A percentile compares a stretch with the other conserved stretches of the same genome.
These are phyloP conservation scores for Magnaporthiopsis incrustans DNA, from an alignment of 2,329 filamentous ascomycete species.

Conservation along the genomic window DNA sequence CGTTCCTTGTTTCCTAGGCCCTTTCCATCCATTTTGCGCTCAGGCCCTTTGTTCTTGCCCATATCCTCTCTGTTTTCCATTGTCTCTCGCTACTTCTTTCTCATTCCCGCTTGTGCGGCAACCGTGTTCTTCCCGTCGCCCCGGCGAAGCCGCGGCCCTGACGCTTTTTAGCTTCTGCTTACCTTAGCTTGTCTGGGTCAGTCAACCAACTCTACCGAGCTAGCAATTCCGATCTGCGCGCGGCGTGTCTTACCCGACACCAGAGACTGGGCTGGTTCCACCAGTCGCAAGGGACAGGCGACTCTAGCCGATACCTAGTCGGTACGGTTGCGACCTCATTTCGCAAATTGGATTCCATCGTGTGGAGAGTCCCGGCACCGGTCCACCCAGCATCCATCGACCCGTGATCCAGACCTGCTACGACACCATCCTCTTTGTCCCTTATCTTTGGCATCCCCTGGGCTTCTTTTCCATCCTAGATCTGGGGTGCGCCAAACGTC, in stretches of 20 bases:
- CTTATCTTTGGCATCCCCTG: background rate
- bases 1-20: too few species aligned
- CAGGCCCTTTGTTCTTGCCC: too few species aligned
- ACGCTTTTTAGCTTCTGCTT: background rate
- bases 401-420: background rate
- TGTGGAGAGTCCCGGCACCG: background rate
- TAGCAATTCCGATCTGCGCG: background rate
- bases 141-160: background rate
- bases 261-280: background rate
- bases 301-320: background rate
- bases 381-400: background rate
- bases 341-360: background rate
- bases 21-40: too few species aligned
- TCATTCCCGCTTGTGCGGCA: too few species aligned
- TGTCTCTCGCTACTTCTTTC: background rate
- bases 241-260: background rate
- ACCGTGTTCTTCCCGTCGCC: background rate
- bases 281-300: background rate
- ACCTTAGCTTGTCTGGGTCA: background rate
- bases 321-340: background rate
- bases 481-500: background rate
- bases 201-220: background rate
- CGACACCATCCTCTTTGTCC: background rate
- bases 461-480: background rate
- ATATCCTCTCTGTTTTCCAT: too few species aligned